Percentiles rank a stretch among this genome's conserved stretches.
phyloP scores from a whole-genome alignment of 2,329 filamentous ascomycete species.

The Ophiostoma ulmi region DNA sequence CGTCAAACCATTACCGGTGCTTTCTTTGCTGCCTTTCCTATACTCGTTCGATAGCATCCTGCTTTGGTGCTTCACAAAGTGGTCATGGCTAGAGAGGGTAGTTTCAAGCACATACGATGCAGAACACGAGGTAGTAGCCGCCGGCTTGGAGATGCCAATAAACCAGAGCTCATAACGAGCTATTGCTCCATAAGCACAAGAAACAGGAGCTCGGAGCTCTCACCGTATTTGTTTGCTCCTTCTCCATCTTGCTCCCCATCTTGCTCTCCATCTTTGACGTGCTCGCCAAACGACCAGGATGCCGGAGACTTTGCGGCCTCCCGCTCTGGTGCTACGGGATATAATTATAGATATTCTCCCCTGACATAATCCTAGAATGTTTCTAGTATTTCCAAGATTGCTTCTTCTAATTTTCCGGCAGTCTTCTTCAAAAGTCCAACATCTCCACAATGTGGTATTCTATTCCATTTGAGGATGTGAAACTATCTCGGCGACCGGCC shows the following conservation, averaged over 20 bases:
- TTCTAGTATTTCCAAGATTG: background rate
- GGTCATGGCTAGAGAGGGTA: background rate
- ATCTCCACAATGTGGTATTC: background rate
- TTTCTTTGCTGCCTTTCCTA: background rate
- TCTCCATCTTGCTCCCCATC: background rate
- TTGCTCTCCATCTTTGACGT: background rate
- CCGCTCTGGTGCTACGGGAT: background rate
- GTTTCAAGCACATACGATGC: background rate
- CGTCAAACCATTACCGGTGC: background rate
- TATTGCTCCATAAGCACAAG: background rate
- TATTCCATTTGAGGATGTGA: constrained; percentile 16
- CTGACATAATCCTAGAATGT: background rate
- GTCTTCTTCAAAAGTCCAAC: background rate
- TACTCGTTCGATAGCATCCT: background rate
- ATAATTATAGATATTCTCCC: background rate
- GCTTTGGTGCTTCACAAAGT: background rate
- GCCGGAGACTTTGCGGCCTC: background rate
- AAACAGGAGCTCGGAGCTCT: background rate
- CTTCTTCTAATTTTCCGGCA: background rate
- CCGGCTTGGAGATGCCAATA: too few species aligned
- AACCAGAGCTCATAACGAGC: background rate
- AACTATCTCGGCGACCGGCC: constrained; percentile 22
- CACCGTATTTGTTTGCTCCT: background rate
- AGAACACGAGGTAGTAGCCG: background rate
- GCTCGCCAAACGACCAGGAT: background rate